Evolutionary conservation across 805 yeast genomes (phyloP).

Genomic region (Nakazawaea laoshanensis): DNA sequence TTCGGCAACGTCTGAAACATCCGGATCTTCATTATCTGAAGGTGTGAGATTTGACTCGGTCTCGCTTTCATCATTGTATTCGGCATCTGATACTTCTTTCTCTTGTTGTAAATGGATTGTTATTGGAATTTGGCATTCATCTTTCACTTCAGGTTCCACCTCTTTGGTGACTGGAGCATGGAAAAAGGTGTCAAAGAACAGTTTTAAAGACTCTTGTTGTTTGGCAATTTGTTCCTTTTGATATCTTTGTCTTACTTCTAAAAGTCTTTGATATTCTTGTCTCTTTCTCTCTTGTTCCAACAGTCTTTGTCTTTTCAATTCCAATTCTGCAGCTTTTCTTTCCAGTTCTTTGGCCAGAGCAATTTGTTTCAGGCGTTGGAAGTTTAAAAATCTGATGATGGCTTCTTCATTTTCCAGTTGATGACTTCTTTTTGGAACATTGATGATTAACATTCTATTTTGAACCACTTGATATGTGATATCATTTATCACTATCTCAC

Average conservation of each 20-base stretch:
- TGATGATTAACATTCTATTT: constrained; percentile 1
- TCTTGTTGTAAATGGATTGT: too few species aligned
- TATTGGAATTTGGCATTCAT: too few species aligned
- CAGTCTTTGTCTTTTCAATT: background rate
- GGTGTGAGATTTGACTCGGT: constrained; percentile 1
- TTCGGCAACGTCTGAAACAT: constrained; percentile 4
- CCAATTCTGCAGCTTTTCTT: background rate
- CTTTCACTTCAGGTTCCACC: too few species aligned
- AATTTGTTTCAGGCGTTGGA: too few species aligned
- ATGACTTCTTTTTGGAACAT: constrained; percentile 6
- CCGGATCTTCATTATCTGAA: constrained; percentile 6
- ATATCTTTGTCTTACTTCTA: background rate
- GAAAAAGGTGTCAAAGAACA: constrained; percentile 1
- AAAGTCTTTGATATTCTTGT: background rate
- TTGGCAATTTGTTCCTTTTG: background rate
- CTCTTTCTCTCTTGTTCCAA: background rate
- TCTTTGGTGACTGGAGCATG: too few species aligned
- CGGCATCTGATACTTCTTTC: background rate
- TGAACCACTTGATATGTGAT: constrained; percentile 5
- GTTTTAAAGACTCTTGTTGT: background rate
- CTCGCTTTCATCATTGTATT: constrained; percentile 2
- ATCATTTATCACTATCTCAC: constrained; percentile 1
- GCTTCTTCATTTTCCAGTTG: background rate
- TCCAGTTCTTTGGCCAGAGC: background rate
- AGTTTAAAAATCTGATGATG: too few species aligned